Evolutionary conservation across 2,329 filamentous ascomycete genomes (phyloP).

Genomic region (Pseudocercospora fuligena): DNA sequence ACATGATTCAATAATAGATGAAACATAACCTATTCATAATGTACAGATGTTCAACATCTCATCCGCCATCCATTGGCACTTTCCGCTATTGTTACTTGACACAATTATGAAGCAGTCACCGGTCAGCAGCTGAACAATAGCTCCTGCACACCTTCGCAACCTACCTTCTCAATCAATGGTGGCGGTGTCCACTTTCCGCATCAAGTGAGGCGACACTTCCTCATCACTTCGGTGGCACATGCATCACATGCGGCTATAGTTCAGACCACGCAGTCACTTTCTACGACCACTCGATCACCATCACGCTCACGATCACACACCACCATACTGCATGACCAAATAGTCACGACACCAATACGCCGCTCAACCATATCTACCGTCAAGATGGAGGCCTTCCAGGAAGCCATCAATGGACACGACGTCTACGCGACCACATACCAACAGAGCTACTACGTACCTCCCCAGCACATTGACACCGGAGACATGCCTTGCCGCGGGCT

Average conservation of each 20-base stretch:
- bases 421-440: neutral
- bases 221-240: slow-evolving; percentile 4
- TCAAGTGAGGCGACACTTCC: neutral
- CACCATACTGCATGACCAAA: neutral
- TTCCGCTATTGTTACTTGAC: neutral
- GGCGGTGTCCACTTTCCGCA: neutral
- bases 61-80: neutral
- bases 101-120: neutral
- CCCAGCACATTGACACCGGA: neutral
- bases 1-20: neutral
- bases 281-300: neutral
- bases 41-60: neutral
- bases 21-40: neutral
- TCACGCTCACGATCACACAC: neutral
- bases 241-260: neutral
- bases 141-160: neutral
- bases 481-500: slow-evolving; percentile 6
- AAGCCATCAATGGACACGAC: neutral
- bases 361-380: neutral
- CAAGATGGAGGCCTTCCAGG: slow-evolving; percentile 2
- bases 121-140: neutral
- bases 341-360: neutral
- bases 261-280: neutral
- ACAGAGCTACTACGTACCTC: neutral
- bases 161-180: neutral